phyloP scores from a whole-genome alignment of 495 filamentous ascomycete species.

The Rhypophila decipiens region DNA sequence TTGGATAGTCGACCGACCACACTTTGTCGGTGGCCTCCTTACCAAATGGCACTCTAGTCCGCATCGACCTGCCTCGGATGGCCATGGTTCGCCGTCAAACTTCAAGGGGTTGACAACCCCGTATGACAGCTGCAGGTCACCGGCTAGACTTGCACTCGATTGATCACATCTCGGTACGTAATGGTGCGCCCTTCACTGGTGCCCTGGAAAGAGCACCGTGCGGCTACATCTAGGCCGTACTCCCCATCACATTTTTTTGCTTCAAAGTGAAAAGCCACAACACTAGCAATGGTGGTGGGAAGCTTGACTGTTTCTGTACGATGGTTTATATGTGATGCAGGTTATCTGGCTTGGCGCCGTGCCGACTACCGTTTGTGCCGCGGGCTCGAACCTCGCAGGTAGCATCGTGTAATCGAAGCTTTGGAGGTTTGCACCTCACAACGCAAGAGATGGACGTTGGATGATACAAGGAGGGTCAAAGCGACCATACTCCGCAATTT shows the following conservation, averaged over 20 bases:
- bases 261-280: too few species aligned
- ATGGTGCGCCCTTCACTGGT: too few species aligned
- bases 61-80: conserved; percentile 3
- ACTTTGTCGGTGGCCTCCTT: conserved; percentile 4
- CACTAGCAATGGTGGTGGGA: not conserved
- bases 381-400: not conserved
- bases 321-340: not conserved
- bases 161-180: too few species aligned
- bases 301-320: not conserved
- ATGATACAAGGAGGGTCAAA: not conserved
- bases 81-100: not conserved
- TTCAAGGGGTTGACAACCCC: not conserved
- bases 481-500: not conserved
- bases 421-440: too few species aligned
- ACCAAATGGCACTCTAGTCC: not conserved
- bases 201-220: not conserved
- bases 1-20: too few species aligned
- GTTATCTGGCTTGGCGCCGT: conserved; percentile 1
- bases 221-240: not conserved
- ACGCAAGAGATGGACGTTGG: too few species aligned
- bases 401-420: too few species aligned
- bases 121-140: not conserved
- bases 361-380: conserved; percentile 3
- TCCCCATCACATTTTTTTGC: too few species aligned
- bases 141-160: not conserved